These are phyloP conservation scores for Posidonia australis DNA, from an alignment of 106 monocot species.

Conservation along the genomic window DNA sequence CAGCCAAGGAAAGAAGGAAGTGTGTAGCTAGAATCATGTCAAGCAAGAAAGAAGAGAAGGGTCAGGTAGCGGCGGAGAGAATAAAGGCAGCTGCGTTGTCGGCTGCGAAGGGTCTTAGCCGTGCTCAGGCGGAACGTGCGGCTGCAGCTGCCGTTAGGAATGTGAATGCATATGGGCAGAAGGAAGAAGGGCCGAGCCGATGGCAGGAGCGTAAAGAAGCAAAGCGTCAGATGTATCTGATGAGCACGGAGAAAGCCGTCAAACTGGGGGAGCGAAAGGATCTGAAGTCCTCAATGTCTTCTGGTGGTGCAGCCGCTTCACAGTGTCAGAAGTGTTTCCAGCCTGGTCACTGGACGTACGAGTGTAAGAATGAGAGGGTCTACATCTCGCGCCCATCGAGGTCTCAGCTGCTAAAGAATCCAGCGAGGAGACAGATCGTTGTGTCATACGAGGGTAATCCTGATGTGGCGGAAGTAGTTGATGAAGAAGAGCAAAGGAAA, in stretches of 20 bases:
- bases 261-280: slow-evolving; percentile 84
- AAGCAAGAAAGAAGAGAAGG: slow-evolving; percentile 73
- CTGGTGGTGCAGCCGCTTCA: slow-evolving; percentile 16
- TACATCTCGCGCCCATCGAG: slow-evolving; percentile 85
- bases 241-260: slow-evolving; percentile 98
- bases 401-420: slow-evolving; percentile 79
- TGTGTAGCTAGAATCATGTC: slow-evolving; percentile 56
- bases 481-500: slow-evolving; percentile 16
- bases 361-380: slow-evolving; percentile 96
- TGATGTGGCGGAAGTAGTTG: slow-evolving; percentile 16
- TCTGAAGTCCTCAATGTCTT: slow-evolving; percentile 26
- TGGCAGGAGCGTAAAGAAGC: slow-evolving; percentile 98
- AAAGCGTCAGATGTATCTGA: slow-evolving; percentile 96
- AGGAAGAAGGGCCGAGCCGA: slow-evolving; percentile 94
- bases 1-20: no score
- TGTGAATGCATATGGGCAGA: slow-evolving; percentile 98
- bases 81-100: slow-evolving; percentile 72
- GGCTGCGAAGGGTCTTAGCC: slow-evolving; percentile 79
- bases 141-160: slow-evolving; percentile 82
- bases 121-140: slow-evolving; percentile 88
- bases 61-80: slow-evolving; percentile 54
- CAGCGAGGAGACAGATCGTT: slow-evolving; percentile 39
- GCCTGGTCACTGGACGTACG: slow-evolving; percentile 91
- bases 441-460: slow-evolving; percentile 68
- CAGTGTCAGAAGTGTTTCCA: slow-evolving; percentile 97